Conservation (phyloP, 495 filamentous ascomycete species). For the Diplogelasinospora grovesii region DNA sequence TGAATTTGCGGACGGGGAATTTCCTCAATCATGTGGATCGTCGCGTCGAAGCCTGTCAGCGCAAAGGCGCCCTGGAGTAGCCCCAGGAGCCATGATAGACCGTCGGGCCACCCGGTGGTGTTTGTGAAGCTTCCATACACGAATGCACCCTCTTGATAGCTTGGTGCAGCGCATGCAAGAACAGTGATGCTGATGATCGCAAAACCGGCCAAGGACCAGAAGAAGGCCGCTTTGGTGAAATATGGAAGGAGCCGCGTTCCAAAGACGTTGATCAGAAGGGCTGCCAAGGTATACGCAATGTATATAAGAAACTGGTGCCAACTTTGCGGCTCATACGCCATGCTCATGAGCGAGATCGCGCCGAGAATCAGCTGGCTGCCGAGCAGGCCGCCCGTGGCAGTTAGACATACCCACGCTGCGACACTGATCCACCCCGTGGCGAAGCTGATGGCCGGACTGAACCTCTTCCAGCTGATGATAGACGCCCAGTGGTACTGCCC, state of each 20-base stretch:
- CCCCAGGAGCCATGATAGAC: constrained; percentile 46
- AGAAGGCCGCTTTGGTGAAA: constrained; percentile 57
- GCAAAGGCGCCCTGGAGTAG: constrained; percentile 50
- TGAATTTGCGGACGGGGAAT: constrained; percentile 61
- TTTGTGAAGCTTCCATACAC: constrained; percentile 42
- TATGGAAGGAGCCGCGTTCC: constrained; percentile 54
- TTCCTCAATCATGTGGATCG: constrained; percentile 55
- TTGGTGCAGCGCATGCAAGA: constrained; percentile 53
- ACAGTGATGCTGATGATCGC: constrained; percentile 62
- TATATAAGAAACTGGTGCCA: constrained; percentile 78
- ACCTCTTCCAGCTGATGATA: constrained; percentile 51
- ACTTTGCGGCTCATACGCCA: constrained; percentile 43
- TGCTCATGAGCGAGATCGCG: constrained; percentile 19
- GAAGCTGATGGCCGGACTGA: constrained; percentile 59
- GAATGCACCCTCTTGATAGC: constrained; percentile 54
- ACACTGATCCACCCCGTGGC: constrained; percentile 73
- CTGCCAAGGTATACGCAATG: constrained; percentile 55
- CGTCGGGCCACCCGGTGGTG: constrained; percentile 49
- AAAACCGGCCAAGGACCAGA: constrained; percentile 63
- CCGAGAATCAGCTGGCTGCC: constrained; percentile 26
- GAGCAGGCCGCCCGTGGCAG: constrained; percentile 24
- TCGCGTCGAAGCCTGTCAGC: constrained; percentile 48
- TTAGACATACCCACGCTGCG: constrained; percentile 57
- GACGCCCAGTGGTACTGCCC: constrained; percentile 77
- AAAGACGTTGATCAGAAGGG: constrained; percentile 62